phyloP scores from a whole-genome alignment of 495 filamentous ascomycete genomes.

The Thozetella sp. region DNA sequence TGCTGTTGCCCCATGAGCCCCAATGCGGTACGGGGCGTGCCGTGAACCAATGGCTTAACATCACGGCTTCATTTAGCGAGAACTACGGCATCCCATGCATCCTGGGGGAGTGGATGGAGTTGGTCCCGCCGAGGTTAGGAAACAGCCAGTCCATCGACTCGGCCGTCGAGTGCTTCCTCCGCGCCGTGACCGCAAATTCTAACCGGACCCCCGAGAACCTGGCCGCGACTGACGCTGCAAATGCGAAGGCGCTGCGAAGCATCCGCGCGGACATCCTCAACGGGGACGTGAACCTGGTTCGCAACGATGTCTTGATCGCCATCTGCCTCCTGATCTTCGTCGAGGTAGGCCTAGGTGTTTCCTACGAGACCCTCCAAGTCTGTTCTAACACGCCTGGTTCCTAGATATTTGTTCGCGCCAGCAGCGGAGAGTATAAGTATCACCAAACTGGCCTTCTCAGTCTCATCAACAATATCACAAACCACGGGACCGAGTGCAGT shows the following conservation, averaged over 20 bases:
- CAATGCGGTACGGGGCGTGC: neutral
- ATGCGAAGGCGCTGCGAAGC: neutral
- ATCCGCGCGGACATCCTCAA: neutral
- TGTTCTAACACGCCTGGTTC: neutral
- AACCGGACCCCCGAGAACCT: neutral
- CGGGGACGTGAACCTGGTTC: neutral
- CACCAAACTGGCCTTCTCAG: neutral
- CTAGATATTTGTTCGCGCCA: neutral
- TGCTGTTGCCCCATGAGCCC: neutral
- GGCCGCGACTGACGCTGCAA: neutral
- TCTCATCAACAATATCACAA: neutral
- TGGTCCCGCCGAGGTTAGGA: neutral
- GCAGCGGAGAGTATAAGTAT: neutral
- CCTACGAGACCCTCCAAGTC: no score
- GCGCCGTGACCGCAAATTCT: neutral
- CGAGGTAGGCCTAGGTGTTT: neutral
- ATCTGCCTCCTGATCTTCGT: neutral
- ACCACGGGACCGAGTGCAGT: neutral
- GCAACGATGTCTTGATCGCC: neutral
- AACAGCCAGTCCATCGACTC: neutral
- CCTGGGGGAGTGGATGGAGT: conserved; percentile 2
- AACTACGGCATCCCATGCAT: neutral
- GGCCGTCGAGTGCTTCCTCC: neutral
- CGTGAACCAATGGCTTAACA: neutral
- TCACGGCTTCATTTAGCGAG: neutral